Base-by-base conservation (phyloP, 2,329 filamentous ascomycete genomes). In the Fusarium longipes region DNA sequence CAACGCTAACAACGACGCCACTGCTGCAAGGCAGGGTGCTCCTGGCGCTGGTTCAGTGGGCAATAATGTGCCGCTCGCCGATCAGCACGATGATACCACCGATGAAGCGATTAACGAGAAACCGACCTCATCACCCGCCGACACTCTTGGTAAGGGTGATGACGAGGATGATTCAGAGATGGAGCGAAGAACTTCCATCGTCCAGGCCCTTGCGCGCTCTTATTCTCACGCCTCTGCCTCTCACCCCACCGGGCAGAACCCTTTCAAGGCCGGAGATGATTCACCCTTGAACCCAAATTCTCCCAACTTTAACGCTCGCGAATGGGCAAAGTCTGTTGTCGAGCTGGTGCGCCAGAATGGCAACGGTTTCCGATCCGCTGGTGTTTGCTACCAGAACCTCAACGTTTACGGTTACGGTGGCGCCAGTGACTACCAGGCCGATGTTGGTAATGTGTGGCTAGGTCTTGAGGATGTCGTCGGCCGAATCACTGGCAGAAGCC, bases 361-460 rank as follows among this genome's bases (percentile, higher is more conserved):
- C 51, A 80, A 82, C 66, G 75, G 78, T 15, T 87, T 87, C 75
- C 85, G 89, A 70, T 86, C 85, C 15, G 84, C 87, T 1, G 90
- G 90, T 44, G 82, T 93, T 42, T 82, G 84, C 49, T 92, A 90
- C 79, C 85, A 87, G 76, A 84, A 91, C 73, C 80, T 93, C 56
- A 91, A 86, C 62, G 88, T 91, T 7, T 87, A 88, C 73, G 89
- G 90, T 38, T 92, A 84, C 70, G 89, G 89, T 42, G 85, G 84
- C 38, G 82, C 86, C 1, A 91, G 89, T 1, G 90, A 92, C 75
- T 92, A 89, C 76, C 90, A 93, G 74, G 89, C 88, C 78, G 84
- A 89, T 66, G 87, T 91, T 29, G 80, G 78, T 65, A 91, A 90
- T 68, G 79, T 89, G 56, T 87, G 85, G 80, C 76, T 90, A 4